Percentiles rank a stretch among this genome's conserved stretches.
phyloP scores from a whole-genome alignment of 495 filamentous ascomycete species.

The Cenococcum geophilum region DNA sequence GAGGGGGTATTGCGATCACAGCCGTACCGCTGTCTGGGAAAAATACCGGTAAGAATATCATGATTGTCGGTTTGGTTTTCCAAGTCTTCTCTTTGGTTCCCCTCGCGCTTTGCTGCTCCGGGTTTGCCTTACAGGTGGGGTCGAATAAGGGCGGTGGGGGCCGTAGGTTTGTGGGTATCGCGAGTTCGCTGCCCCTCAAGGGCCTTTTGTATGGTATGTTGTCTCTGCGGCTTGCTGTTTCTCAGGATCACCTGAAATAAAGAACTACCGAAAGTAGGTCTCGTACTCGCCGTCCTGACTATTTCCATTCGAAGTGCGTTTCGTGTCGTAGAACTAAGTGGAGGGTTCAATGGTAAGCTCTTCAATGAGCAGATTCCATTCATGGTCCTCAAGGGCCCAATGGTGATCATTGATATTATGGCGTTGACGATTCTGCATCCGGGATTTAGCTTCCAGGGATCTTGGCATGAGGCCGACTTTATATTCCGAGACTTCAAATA shows the following conservation, averaged over 20 bases:
- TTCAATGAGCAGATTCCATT: background rate
- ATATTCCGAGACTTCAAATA: background rate
- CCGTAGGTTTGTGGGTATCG: background rate
- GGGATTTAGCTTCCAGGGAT: background rate
- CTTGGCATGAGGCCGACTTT: background rate
- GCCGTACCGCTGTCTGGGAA: background rate
- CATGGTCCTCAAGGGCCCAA: background rate
- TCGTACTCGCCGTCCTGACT: background rate
- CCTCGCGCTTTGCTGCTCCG: background rate
- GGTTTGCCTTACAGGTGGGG: background rate
- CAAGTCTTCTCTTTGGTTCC: background rate
- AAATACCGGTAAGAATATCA: background rate
- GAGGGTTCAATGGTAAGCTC: background rate
- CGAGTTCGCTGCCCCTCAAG: background rate
- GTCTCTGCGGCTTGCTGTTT: too few species aligned
- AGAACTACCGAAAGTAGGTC: background rate
- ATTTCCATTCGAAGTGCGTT: background rate
- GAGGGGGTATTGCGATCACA: background rate
- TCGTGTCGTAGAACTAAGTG: background rate
- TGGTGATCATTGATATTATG: background rate
- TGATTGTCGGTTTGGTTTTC: background rate
- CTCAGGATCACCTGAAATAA: background rate
- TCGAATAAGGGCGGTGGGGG: background rate
- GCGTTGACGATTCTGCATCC: background rate
- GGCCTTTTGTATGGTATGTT: background rate